Base-by-base conservation (phyloP, 768 basidiomycete species). In the Trametes coccinea region DNA sequence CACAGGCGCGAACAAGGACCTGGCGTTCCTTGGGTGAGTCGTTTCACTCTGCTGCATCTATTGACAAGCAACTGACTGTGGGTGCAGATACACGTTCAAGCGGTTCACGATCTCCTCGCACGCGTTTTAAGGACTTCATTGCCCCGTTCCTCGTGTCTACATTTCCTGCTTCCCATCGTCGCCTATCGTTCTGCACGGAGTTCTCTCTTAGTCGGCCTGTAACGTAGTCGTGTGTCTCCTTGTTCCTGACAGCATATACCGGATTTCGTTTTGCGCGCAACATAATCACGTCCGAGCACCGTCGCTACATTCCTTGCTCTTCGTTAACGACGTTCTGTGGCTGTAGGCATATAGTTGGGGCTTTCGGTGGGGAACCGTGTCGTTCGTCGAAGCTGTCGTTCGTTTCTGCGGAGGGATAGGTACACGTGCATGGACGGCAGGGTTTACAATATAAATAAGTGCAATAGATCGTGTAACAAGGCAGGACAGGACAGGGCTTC, bases 1-100 rank as follows among this genome's bases (percentile, higher is more conserved):
- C 9, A 70, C 71, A 14, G 78, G 76, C 14, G 76, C 79, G 22
- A 80, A 78, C 72, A 84, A 82, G 70, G 84, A 85, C 66, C 73
- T 85, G 45, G 84, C 84, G 1, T 85, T 85, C 77, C 74, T 85
- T 65, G 84, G 84, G 70, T 85, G 73, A 67, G 45, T 63, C 16
- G 14, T 27, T 41, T 40, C 48, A 11, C 27, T 5, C 34, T 39
- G 52, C 43, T 22, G 2, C 29, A 1, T 3, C 17, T 7, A 4
- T 41, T 48, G 14, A 44, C 33, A 34, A 43, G 34, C 44, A 16
- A 31, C 44, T 51, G 30, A 55, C 33, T 29, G 11, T 41, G 46
- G 39, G 27, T 29, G 13, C 68, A 90, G 89, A 66, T 90, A 90
- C 73, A 90, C 89, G 16, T 90, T 90, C 81, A 90, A 90, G 74